Evolutionary conservation across 2,329 filamentous ascomycete genomes (phyloP).

Genomic region (Albifimbria verrucaria): DNA sequence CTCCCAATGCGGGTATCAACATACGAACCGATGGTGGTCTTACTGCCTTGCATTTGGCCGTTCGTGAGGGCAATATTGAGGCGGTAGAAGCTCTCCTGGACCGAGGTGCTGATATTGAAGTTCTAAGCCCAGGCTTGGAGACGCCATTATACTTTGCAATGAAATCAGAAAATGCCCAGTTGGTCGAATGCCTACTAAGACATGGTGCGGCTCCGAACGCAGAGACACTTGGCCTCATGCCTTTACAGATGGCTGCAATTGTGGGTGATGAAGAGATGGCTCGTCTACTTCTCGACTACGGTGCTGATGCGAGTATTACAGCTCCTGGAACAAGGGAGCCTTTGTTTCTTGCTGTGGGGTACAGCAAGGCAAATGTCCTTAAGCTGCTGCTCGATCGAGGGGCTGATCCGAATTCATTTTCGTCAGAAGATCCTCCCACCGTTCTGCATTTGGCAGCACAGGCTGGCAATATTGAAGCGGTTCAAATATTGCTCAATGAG

Average conservation of each 20-base stretch:
- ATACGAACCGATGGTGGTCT: neutral
- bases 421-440: neutral
- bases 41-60: neutral
- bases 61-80: neutral
- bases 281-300: neutral
- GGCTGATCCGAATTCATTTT: slow-evolving; percentile 2
- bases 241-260: neutral
- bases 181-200: neutral
- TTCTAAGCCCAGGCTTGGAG: neutral
- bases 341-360: neutral
- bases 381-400: slow-evolving; percentile 4
- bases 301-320: neutral
- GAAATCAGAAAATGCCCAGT: neutral
- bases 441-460: neutral
- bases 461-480: neutral
- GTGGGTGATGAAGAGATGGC: neutral
- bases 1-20: neutral
- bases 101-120: neutral
- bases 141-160: neutral
- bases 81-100: neutral
- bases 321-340: neutral
- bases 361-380: neutral
- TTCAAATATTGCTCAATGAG: neutral
- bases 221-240: neutral
- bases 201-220: neutral